These are phyloP conservation scores for Quercus rubra DNA, from an alignment of 306 rosid genomes.

Conservation along the genomic window DNA sequence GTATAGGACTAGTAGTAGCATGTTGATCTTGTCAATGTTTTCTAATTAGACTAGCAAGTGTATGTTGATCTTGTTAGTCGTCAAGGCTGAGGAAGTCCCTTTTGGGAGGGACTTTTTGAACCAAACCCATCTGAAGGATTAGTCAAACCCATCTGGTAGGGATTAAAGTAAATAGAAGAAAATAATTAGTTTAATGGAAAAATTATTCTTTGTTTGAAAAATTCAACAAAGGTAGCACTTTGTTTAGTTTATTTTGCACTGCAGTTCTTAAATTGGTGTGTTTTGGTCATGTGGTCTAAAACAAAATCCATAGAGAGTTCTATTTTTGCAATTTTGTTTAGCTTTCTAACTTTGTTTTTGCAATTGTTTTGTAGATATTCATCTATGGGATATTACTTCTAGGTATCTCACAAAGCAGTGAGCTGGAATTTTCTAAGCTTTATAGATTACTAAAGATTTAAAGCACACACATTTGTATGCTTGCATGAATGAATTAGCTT, in stretches of 20 bases:
- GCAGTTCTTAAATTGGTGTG: background rate
- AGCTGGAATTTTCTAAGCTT: background rate
- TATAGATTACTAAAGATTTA: background rate
- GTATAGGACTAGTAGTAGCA: no score
- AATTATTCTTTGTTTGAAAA: background rate
- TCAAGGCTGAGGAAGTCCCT: no score
- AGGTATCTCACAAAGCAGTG: slow-evolving; percentile 41
- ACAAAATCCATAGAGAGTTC: background rate
- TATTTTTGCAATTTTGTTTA: background rate
- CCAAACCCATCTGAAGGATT: no score
- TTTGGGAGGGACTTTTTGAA: no score
- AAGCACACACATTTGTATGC: background rate
- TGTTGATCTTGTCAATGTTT: no score
- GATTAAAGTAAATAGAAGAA: no score
- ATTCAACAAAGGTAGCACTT: background rate
- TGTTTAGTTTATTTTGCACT: background rate
- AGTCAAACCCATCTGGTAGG: no score
- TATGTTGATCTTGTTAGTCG: no score
- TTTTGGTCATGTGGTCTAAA: background rate
- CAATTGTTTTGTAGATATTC: slow-evolving; percentile 58
- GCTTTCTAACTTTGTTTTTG: background rate
- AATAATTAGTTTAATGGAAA: no score
- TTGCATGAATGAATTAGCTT: background rate
- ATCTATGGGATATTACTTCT: slow-evolving; percentile 83
- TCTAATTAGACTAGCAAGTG: no score